Evolutionary conservation across 805 yeast genomes (phyloP).

Genomic region (Saccharomycopsis babjevae): DNA sequence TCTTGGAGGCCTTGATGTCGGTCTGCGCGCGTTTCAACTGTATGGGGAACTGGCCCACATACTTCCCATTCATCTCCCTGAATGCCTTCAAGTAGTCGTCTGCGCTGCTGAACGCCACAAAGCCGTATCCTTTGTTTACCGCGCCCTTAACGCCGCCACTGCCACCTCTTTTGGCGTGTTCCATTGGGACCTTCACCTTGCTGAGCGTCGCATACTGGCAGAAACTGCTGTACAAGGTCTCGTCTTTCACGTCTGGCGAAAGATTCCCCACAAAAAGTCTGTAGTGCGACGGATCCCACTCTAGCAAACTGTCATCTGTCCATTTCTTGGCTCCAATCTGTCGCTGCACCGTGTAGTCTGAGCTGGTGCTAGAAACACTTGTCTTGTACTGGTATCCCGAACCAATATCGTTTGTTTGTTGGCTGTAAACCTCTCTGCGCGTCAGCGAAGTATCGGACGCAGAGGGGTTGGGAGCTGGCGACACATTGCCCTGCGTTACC

Average conservation of each 20-base stretch:
- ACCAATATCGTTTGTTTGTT: not conserved
- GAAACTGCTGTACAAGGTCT: constrained; percentile 45
- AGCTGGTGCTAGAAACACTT: not conserved
- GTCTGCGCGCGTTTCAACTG: constrained; percentile 48
- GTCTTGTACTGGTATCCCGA: not conserved
- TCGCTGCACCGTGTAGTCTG: constrained; percentile 31
- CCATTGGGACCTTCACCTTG: constrained; percentile 52
- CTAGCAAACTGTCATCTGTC: constrained; percentile 38
- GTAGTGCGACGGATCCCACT: constrained; percentile 66
- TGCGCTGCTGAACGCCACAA: constrained; percentile 55
- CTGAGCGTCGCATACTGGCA: constrained; percentile 40
- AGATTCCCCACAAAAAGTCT: constrained; percentile 67
- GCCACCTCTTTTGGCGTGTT: constrained; percentile 22
- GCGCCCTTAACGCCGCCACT: constrained; percentile 22
- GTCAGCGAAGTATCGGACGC: not conserved
- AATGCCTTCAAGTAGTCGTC: constrained; percentile 63
- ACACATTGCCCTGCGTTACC: constrained; percentile 18
- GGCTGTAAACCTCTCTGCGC: not conserved
- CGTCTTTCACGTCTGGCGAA: constrained; percentile 57
- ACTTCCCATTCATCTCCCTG: constrained; percentile 68
- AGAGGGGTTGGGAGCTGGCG: constrained; percentile 1
- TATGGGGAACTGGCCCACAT: constrained; percentile 65
- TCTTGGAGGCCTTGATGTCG: constrained; percentile 12
- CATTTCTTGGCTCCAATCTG: constrained; percentile 38
- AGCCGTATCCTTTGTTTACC: constrained; percentile 60